Conservation (phyloP, 768 basidiomycete genomes). For the Rhizopogon vulgaris region DNA sequence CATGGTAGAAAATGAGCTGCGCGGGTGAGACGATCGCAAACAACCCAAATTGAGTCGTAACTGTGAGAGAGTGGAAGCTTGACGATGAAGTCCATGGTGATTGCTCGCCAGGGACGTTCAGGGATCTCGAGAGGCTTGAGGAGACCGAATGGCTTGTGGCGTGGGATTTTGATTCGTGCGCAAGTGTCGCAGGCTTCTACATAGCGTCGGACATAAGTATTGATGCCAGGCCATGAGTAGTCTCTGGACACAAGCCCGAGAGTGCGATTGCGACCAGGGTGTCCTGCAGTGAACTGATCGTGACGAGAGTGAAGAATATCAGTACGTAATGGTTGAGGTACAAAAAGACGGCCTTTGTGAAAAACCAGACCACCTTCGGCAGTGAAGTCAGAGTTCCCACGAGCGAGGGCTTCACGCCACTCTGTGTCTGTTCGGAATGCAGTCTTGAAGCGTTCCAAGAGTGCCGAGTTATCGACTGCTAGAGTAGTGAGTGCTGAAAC, state of each 20-base stretch:
- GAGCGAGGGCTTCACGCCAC: slow-evolving; percentile 12
- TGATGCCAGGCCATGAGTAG: slow-evolving; percentile 33
- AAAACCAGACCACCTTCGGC: slow-evolving; percentile 12
- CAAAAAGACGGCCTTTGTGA: slow-evolving; percentile 21
- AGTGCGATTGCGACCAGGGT: slow-evolving; percentile 33
- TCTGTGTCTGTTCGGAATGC: slow-evolving; percentile 6
- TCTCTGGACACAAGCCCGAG: slow-evolving; percentile 24
- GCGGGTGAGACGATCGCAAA: slow-evolving; percentile 2
- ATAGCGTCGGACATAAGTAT: neutral
- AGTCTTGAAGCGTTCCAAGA: slow-evolving; percentile 13
- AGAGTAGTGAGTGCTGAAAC: slow-evolving; percentile 9
- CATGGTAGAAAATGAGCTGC: slow-evolving; percentile 9
- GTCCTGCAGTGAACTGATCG: slow-evolving; percentile 33
- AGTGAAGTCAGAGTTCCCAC: slow-evolving; percentile 9
- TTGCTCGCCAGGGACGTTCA: slow-evolving; percentile 28
- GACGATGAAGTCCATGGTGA: slow-evolving; percentile 38
- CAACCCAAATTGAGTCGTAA: slow-evolving; percentile 27
- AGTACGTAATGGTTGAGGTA: slow-evolving; percentile 25
- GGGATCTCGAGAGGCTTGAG: slow-evolving; percentile 32
- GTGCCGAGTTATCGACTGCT: slow-evolving; percentile 13
- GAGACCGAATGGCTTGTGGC: slow-evolving; percentile 9
- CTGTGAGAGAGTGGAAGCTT: slow-evolving; percentile 18
- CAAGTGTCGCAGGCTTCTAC: neutral
- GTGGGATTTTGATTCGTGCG: neutral
- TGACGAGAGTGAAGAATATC: slow-evolving; percentile 29